Percentiles rank a stretch among this genome's conserved stretches.
These are phyloP conservation scores for Datura wrightii DNA, from an alignment of 257 asterid species.

Conservation along the genomic window DNA sequence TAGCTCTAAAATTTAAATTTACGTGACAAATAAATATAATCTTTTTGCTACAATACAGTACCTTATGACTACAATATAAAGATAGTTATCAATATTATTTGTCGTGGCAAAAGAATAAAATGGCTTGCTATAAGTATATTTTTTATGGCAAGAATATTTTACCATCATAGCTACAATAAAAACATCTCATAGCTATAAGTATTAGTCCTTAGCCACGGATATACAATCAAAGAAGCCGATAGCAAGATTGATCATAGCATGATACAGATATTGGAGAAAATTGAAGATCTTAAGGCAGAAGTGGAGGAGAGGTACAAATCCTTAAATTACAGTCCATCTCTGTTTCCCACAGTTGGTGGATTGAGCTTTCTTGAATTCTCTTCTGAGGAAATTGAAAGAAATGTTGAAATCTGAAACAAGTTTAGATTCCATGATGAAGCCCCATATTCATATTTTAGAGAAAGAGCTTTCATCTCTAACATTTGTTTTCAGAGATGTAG, in stretches of 20 bases:
- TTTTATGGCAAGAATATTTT: too few relatives aligned
- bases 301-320: not conserved
- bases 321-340: not conserved
- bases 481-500: not conserved
- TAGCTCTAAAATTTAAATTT: too few relatives aligned
- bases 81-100: too few relatives aligned
- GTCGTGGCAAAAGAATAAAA: too few relatives aligned
- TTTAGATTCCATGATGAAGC: not conserved
- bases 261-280: not conserved
- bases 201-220: not conserved
- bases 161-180: too few relatives aligned
- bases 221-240: not conserved
- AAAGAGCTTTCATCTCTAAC: not conserved
- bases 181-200: too few relatives aligned
- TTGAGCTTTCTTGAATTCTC: slow-evolving; percentile 13
- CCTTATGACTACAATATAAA: too few relatives aligned
- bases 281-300: not conserved
- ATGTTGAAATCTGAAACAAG: not conserved
- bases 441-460: not conserved
- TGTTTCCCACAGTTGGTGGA: not conserved
- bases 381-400: not conserved
- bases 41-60: too few relatives aligned
- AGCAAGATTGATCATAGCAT: not conserved
- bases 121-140: too few relatives aligned
- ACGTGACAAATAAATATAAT: too few relatives aligned